Evolutionary conservation across 306 rosid species (phyloP).

Genomic region (Alnus glutinosa): DNA sequence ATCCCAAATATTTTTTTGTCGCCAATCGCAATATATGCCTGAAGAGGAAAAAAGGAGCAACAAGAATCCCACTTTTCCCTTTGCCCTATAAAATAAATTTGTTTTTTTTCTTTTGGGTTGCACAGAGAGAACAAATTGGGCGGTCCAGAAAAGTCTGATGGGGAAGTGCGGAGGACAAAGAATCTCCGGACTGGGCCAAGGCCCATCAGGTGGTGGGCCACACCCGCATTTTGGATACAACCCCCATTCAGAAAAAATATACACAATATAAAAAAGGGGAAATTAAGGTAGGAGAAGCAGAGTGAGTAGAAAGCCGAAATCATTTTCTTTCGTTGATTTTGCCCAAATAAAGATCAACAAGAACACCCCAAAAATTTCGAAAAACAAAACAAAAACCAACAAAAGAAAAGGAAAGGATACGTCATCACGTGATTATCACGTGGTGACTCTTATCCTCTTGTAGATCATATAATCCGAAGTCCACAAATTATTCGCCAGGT

Average conservation of each 20-base stretch:
- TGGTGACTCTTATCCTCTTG: conserved; percentile 65
- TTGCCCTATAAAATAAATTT: no score
- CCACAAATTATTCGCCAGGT: conserved; percentile 61
- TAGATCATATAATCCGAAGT: conserved; percentile 26
- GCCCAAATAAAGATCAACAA: not conserved
- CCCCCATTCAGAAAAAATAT: not conserved
- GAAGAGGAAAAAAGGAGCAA: no score
- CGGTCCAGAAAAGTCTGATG: not conserved
- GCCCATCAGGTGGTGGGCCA: conserved; percentile 25
- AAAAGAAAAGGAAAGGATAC: not conserved
- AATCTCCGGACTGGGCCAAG: not conserved
- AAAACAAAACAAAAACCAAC: not conserved
- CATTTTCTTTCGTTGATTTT: conserved; percentile 6
- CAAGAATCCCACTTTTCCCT: no score
- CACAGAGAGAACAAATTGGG: not conserved
- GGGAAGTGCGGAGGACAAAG: not conserved
- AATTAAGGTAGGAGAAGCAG: not conserved
- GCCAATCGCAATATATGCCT: no score
- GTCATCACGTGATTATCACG: conserved; percentile 59
- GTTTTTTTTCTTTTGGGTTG: no score
- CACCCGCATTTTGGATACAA: not conserved
- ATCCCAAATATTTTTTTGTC: no score
- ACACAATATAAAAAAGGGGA: not conserved
- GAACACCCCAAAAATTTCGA: not conserved
- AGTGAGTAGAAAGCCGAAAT: not conserved